A percentile compares a stretch with the other conserved stretches of the same genome.
phyloP scores from a whole-genome alignment of 1,284 basidiomycete species.

The Sporisorium exsertum region DNA sequence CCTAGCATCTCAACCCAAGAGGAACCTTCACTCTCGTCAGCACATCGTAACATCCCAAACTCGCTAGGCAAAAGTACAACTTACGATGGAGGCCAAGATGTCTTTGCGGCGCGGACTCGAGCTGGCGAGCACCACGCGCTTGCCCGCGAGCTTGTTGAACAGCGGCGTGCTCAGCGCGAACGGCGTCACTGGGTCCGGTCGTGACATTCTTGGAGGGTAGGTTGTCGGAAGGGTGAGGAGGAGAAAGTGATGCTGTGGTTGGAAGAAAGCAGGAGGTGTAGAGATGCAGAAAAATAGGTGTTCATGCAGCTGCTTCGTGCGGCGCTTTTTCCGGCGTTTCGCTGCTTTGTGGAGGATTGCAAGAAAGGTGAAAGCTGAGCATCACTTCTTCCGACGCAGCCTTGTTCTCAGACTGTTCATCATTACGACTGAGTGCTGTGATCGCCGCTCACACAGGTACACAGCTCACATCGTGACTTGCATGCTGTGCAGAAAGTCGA shows the following conservation, averaged over 20 bases:
- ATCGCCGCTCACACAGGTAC: neutral
- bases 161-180: constrained; percentile 60
- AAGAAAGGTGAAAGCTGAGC: neutral
- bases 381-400: neutral
- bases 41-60: neutral
- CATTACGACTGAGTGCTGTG: neutral
- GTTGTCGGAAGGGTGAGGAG: neutral
- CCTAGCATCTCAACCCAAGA: constrained; percentile 72
- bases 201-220: constrained; percentile 12
- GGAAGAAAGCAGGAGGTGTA: neutral
- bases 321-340: constrained; percentile 25
- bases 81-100: constrained; percentile 60
- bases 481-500: too few relatives aligned
- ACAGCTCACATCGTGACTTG: neutral
- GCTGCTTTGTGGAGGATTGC: constrained; percentile 9
- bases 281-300: neutral
- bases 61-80: constrained; percentile 14
- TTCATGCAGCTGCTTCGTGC: neutral
- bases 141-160: constrained; percentile 61
- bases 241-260: neutral
- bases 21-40: neutral
- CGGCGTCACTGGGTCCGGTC: constrained; percentile 37
- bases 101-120: constrained; percentile 61
- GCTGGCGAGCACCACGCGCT: constrained; percentile 62
- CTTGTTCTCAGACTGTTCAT: neutral